A percentile compares a stretch with the other conserved stretches of the same genome.
Evolutionary conservation across 2,329 filamentous ascomycete species (phyloP).

Genomic region (Penicillium frequentans): DNA sequence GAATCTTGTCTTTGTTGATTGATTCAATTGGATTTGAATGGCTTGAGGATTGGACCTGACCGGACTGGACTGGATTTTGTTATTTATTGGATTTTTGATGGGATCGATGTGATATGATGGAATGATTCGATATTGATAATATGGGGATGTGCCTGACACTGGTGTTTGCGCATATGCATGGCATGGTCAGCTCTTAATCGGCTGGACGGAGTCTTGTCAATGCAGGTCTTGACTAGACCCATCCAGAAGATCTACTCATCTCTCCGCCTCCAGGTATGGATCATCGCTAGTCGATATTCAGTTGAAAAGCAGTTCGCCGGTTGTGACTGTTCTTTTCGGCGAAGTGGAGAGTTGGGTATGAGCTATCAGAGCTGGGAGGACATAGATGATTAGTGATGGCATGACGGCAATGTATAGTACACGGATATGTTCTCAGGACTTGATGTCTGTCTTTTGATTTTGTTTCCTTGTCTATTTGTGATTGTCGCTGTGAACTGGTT

Average conservation of each 20-base stretch:
- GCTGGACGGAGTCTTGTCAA: background rate
- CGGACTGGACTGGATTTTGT: background rate
- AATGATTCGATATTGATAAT: background rate
- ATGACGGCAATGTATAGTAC: constrained; percentile 3
- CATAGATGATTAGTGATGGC: background rate
- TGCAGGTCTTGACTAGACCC: background rate
- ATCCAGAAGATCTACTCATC: background rate
- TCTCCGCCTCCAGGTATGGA: background rate
- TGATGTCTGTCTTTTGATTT: background rate
- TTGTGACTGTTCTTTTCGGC: background rate
- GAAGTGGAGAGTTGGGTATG: background rate
- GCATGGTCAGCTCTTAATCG: background rate
- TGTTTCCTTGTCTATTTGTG: background rate
- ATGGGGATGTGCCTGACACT: background rate
- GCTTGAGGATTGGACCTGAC: background rate
- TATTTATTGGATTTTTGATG: background rate
- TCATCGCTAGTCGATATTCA: background rate
- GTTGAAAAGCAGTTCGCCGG: background rate
- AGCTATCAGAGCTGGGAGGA: background rate
- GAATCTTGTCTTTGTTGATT: background rate
- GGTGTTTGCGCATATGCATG: background rate
- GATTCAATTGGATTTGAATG: background rate
- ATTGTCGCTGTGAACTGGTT: background rate
- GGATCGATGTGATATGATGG: background rate
- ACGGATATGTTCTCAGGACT: background rate